Base-by-base conservation (phyloP, 305 asterid species). In the Fraxinus floribunda region DNA sequence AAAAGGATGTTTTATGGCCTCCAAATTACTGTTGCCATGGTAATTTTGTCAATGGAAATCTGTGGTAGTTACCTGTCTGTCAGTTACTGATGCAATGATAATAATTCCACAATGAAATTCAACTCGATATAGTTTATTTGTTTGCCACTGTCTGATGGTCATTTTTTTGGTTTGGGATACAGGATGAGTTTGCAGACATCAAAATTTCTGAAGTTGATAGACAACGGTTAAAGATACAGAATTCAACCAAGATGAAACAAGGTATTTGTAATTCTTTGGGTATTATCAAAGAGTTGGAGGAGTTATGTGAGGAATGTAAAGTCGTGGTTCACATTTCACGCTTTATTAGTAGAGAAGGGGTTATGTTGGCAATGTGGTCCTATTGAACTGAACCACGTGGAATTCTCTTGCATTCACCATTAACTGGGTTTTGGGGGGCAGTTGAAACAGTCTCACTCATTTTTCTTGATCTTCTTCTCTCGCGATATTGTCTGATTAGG, bases 141-240 rank as follows among this genome's bases (percentile, higher is more conserved):
- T 81, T 60, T 76, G 71, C 81, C 77, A 62, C 22, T n/a, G 55
- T 73, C 73, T 5, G 62, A 34, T 78, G 44, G 44, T 29, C 84
- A 9, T 74, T 52, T 79, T 49, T 20, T 84, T 70, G 60, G 38
- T 35, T 38, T 57, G 29, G 39, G 57, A 60, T 79, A 34, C 90
- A 93, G 97, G 96, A 91, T 77, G 94, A 89, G 39, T 75, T 81
- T 18, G 81, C 83, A 46, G 92, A 81, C 74, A 86, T 86, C 79
- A 74, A 88, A 80, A 87, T 87, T 81, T 91, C 94, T 44, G 83
- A 86, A 83, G 91, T 90, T 44, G 91, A 91, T 86, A 87, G 87
- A 78, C 85, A 84, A 83, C 85, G 83, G 87, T 77, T 88, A 16
- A 91, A 88, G 88, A 81, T 87, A 86, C 87, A 84, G 89, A 86